Evolutionary conservation across 2,329 filamentous ascomycete species (phyloP).

Genomic region (Emmonsiellopsis sp.): DNA sequence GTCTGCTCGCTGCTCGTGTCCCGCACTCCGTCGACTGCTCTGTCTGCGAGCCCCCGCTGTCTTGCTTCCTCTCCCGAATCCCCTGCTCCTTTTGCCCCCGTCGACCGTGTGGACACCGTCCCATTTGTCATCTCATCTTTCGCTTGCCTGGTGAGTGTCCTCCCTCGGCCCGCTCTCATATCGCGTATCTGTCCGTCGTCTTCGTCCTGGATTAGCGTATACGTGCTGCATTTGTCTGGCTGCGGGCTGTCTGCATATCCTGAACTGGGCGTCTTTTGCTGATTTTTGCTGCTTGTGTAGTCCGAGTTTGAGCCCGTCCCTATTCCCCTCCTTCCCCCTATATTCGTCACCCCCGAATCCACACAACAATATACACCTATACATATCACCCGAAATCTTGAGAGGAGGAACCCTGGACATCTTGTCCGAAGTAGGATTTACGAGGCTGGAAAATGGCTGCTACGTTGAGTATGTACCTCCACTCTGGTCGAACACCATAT

Average conservation of each 20-base stretch:
- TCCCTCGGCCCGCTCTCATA: no score
- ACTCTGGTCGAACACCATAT: conserved; percentile 1
- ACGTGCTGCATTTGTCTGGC: no score
- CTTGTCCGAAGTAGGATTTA: neutral
- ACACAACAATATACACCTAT: neutral
- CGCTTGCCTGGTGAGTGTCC: no score
- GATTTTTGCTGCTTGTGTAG: neutral
- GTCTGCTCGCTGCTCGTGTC: no score
- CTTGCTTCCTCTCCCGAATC: neutral
- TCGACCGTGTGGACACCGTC: no score
- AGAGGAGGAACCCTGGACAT: conserved; percentile 1
- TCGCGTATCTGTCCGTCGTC: no score
- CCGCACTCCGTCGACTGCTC: no score
- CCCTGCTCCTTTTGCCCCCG: neutral
- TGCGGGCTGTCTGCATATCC: neutral
- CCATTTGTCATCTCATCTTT: no score
- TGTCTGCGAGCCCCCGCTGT: no score
- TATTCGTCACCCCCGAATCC: neutral
- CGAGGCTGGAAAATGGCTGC: conserved; percentile 28
- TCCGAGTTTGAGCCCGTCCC: neutral
- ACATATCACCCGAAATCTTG: neutral
- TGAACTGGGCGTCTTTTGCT: neutral
- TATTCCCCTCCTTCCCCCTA: neutral
- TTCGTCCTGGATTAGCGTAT: no score
- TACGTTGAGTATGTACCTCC: conserved; percentile 34